Evolutionary conservation across 495 filamentous ascomycete genomes (phyloP).

Genomic region (Talaromyces nanjingensis): DNA sequence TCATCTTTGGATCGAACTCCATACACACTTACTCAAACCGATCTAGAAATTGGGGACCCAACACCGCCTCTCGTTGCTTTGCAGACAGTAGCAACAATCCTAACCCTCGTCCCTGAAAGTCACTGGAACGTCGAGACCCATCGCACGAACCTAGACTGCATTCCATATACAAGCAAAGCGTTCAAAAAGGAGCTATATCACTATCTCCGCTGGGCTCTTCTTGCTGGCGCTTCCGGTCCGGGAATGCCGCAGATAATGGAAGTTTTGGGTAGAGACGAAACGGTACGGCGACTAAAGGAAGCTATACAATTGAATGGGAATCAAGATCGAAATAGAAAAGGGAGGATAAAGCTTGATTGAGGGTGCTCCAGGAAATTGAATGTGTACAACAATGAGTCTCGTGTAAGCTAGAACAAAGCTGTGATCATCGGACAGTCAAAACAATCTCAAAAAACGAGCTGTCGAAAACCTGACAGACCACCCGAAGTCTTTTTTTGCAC

Average conservation of each 20-base stretch:
- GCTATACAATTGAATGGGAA: conserved; percentile 24
- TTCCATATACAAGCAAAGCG: conserved; percentile 19
- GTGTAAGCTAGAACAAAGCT: not conserved
- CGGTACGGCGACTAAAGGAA: conserved; percentile 45
- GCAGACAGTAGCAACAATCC: conserved; percentile 30
- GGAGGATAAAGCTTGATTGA: conserved; percentile 2
- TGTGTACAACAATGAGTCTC: not conserved
- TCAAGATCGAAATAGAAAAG: not conserved
- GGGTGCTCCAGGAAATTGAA: not conserved
- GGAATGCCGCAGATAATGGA: conserved; percentile 50
- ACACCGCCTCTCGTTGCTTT: conserved; percentile 25
- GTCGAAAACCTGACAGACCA: not conserved
- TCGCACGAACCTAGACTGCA: conserved; percentile 17
- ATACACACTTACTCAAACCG: conserved; percentile 20
- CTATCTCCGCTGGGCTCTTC: conserved; percentile 63
- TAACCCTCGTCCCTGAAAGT: conserved; percentile 29
- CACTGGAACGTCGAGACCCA: conserved; percentile 35
- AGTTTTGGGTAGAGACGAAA: conserved; percentile 56
- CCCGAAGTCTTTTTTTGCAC: not conserved
- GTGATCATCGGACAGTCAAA: not conserved
- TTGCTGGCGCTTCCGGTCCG: conserved; percentile 52
- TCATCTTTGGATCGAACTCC: conserved; percentile 26
- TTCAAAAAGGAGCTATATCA: conserved; percentile 43
- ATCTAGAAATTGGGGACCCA: conserved; percentile 4
- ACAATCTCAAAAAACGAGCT: not conserved